phyloP scores from a whole-genome alignment of 2,329 filamentous ascomycete genomes.

The Trichophyton equinum region DNA sequence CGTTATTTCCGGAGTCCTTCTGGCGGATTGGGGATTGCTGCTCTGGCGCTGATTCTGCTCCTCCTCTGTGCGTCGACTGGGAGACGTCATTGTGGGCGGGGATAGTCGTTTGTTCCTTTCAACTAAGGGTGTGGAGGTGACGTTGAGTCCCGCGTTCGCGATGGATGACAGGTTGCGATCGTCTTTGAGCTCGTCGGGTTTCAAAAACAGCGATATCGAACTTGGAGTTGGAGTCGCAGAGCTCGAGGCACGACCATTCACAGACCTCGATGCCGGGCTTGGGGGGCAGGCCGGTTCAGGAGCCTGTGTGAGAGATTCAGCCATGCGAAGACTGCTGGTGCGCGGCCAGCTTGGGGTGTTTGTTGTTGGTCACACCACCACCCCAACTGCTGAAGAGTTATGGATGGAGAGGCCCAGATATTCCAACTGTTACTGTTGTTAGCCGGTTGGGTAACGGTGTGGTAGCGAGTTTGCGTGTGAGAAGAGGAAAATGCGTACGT shows the following conservation, averaged over 20 bases:
- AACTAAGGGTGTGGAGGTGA: conserved; percentile 21
- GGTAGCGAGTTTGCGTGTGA: neutral
- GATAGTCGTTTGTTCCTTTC: conserved; percentile 25
- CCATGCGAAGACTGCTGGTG: conserved; percentile 26
- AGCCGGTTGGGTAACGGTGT: neutral
- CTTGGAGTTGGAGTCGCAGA: conserved; percentile 23
- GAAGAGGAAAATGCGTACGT: neutral
- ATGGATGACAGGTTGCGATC: conserved; percentile 30
- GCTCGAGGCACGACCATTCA: conserved; percentile 21
- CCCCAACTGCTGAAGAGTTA: neutral
- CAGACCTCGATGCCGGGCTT: conserved; percentile 22
- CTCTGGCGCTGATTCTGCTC: conserved; percentile 17
- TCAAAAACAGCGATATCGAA: conserved; percentile 24
- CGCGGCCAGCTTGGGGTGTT: conserved; percentile 8
- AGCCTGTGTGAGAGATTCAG: conserved; percentile 31
- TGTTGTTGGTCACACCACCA: neutral
- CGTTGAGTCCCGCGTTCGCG: conserved; percentile 31
- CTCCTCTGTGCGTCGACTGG: conserved; percentile 22
- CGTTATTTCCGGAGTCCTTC: neutral
- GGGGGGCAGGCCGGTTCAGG: conserved; percentile 30
- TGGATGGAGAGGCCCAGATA: neutral
- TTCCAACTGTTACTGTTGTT: neutral
- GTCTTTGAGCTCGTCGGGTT: conserved; percentile 23
- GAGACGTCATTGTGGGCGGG: conserved; percentile 25
- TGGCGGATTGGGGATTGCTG: neutral